Base-by-base conservation (phyloP, 768 basidiomycete species). In the Lactifluus pinguis region DNA sequence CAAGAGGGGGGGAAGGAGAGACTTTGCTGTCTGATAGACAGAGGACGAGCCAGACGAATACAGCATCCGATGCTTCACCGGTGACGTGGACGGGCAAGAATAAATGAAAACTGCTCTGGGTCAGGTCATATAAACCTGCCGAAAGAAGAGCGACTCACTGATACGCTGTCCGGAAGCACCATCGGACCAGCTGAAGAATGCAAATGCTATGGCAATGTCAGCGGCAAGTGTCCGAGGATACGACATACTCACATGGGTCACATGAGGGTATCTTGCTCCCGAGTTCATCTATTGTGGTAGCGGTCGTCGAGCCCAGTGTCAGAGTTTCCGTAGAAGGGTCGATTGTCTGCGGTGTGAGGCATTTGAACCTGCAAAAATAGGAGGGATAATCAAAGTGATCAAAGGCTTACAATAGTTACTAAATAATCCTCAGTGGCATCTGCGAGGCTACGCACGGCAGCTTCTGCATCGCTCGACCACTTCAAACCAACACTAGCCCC, bases 21-120 rank as follows among this genome's bases (percentile, higher is more conserved):
- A 73, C 62, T 84, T 84, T 36, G 81, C 83, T 8, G 80, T 73
- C 53, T 78, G 76, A 67, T 81, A 86, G 7, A 86, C 77, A 19
- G 80, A 71, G 10, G 77, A 67, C 11, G 82, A 81, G 9, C 83
- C 85, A 2, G 87, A 85, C 0, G 92, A 91, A 73, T 95, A 95
- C 39, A 97, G 70, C 90, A 98, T 94, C 48, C 93, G 81, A 62
- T 85, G 77, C 68, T 91, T 92, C 73, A 97, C 79, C 1, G 89
- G 88, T 6, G 89, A 91, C 14, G 73, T 68, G 3, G 85, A 80
- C 0, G 95, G 95, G 71, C 95, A 98, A 19, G 88, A 89, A 73
- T 98, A 98, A 59, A 97, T 89, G 73, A 93, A 94, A 53, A 89
- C 88, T 92, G 63, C 7, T 13, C 34, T 29, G 13, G 9, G 29